A percentile compares a stretch with the other conserved stretches of the same genome.
Conservation (phyloP, 177 flowering plant species). For the Vitis hybrid region DNA sequence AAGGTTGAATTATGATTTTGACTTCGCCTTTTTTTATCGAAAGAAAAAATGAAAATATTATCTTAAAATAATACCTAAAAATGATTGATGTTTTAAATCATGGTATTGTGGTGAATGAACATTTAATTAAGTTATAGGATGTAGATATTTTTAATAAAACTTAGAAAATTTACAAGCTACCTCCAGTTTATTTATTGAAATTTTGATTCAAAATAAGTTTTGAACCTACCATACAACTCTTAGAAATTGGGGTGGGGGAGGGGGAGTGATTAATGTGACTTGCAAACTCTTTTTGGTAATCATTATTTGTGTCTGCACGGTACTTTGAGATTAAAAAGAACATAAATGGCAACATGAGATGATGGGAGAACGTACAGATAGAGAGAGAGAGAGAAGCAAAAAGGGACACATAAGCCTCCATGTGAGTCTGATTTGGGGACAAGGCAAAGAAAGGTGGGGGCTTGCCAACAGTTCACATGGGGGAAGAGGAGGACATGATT, state of each 20-base stretch:
- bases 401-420: constrained; percentile 21
- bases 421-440: constrained; percentile 50
- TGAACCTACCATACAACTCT: no score
- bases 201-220: no score
- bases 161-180: neutral
- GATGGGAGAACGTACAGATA: constrained; percentile 5
- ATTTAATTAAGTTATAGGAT: no score
- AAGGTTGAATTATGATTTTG: no score
- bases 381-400: constrained; percentile 9
- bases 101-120: no score
- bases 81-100: no score
- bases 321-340: constrained; percentile 1
- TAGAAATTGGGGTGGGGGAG: no score
- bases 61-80: no score
- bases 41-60: no score
- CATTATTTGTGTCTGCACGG: constrained; percentile 17
- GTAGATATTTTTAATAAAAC: no score
- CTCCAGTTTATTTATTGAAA: no score
- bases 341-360: constrained; percentile 16
- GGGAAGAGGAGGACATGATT: constrained; percentile 21
- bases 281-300: constrained; percentile 10
- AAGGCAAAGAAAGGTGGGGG: constrained; percentile 41
- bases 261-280: constrained; percentile 4
- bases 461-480: constrained; percentile 45
- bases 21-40: no score